Base-by-base conservation (phyloP, 2,329 filamentous ascomycete species). In the Fusarium napiforme region DNA sequence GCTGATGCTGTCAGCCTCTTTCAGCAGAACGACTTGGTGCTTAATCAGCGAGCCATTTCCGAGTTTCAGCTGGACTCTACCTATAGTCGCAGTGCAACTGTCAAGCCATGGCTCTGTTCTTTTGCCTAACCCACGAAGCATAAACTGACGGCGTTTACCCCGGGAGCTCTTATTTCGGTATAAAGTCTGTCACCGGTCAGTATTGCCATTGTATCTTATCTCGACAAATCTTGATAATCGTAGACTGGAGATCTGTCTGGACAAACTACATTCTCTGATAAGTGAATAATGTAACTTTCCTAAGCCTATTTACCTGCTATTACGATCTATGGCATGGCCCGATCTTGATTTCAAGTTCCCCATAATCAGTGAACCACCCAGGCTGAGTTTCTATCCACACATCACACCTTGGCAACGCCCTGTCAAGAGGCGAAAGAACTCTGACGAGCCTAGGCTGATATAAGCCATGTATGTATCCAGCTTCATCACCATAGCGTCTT, bases 291-390 rank as follows among this genome's bases (percentile, higher is more conserved):
- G 4, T 2, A 28, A 10, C 11, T 10, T 7, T 28, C 8, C 23
- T 3, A 46, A 5, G 0, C 19, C 9, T 7, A 0, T 21, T 0
- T 1, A 19, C 11, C 12, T 28, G 4, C 8, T 4, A 9, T 46
- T 5, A 4, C 1, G 5, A 28, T 7, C 9, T 10, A 15, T 28
- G 23, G 4, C 23, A 46, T 19, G 43, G 23, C 43, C 43, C 23
- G 0, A 46, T 28, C 23, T 5, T 46, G 43, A 46, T 46, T 28
- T 28, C 11, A 3, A 46, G 0, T 2, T 28, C 18, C 11, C 23
- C 11, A 21, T 15, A 7, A 4, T 14, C 11, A 26, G 4, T 0
- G 0, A 9, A 14, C 16, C 36, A 37, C 16, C 2, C 3, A 37
- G 9, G 18, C 11, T 9, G 0, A 19, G 18, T 19, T 46, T 26